These are phyloP conservation scores for Ascocoryne sarcoides DNA, from an alignment of 2,329 filamentous ascomycete genomes.

Conservation along the genomic window DNA sequence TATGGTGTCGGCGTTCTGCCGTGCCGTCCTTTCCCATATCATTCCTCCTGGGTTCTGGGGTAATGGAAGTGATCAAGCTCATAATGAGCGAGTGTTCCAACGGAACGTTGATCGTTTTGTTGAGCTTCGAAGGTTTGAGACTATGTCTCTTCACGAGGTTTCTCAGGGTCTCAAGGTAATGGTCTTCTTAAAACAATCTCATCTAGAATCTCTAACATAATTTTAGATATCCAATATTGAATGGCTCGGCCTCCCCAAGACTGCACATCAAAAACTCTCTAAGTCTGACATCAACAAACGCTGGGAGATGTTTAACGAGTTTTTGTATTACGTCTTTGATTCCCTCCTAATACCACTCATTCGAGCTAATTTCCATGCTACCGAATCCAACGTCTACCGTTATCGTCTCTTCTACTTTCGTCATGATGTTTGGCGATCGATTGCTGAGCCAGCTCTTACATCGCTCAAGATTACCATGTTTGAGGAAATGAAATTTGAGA, in stretches of 20 bases:
- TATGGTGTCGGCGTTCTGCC: slow-evolving; percentile 79
- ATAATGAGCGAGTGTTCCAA: slow-evolving; percentile 57
- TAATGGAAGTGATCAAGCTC: slow-evolving; percentile 36
- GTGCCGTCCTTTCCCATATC: slow-evolving; percentile 61
- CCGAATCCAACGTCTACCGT: slow-evolving; percentile 73
- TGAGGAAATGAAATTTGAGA: slow-evolving; percentile 57
- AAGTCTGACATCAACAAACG: slow-evolving; percentile 68
- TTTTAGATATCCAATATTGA: slow-evolving; percentile 55
- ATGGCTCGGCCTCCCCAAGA: slow-evolving; percentile 60
- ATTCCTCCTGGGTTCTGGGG: slow-evolving; percentile 75
- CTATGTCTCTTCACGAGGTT: slow-evolving; percentile 68
- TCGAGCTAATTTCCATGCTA: slow-evolving; percentile 85
- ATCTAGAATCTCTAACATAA: slow-evolving; percentile 1
- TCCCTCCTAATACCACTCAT: slow-evolving; percentile 83
- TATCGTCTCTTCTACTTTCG: slow-evolving; percentile 88
- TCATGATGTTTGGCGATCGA: slow-evolving; percentile 78
- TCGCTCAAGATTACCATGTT: slow-evolving; percentile 66
- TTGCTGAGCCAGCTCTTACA: slow-evolving; percentile 65
- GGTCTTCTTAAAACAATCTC: too few species aligned
- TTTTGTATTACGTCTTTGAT: slow-evolving; percentile 89
- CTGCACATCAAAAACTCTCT: slow-evolving; percentile 48
- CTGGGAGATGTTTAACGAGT: slow-evolving; percentile 69
- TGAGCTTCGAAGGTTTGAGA: slow-evolving; percentile 70
- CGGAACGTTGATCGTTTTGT: slow-evolving; percentile 71
- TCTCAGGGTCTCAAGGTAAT: slow-evolving; percentile 65